Base-by-base conservation (phyloP, 305 asterid genomes). In the Fraxinus platypoda region DNA sequence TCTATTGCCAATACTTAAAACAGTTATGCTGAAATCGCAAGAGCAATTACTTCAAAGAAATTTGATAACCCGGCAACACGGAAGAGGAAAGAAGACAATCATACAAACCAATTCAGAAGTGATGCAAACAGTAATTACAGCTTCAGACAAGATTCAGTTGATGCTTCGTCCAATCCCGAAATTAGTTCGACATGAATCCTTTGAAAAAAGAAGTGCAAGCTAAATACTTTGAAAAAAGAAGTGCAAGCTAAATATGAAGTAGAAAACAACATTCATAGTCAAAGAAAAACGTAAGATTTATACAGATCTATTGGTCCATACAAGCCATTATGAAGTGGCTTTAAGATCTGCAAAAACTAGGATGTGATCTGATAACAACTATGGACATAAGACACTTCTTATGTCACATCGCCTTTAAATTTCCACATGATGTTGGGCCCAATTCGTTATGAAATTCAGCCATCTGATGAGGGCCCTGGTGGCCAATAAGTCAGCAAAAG, bases 401-500 rank as follows among this genome's bases (percentile, higher is more conserved):
- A 78, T 78, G 73, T 77, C 82, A 87, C 86, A 8, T 41, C 77
- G 74, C 75, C 84, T 80, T 84, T 80, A 75, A 34, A 81, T 80
- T 81, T 83, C 81, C 79, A 83, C 85, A 85, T 83, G 87, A 85
- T 46, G 74, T 64, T 84, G 86, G 90, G 90, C 81, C 91, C 91
- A 81, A 82, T 57, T 23, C 86, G 84, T 86, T 84, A 74, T 78
- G 81, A 84, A 82, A 81, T 81, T 77, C 84, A 79, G 89, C 85
- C 81, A 74, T 85, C 86, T 80, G 77, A 38, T 79, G 90, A 87
- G 97, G 94, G 78, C 89, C 94, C 92, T 81, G 81, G 64, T 75
- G 76, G 77, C 88, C 92, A 85, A 86, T 78, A 87, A 87, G 83
- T 89, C 90, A 84, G 84, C 76, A 86, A 81, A 85, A 78, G 54